These are phyloP conservation scores for Nicotiana knightiana DNA, from an alignment of 257 asterid genomes.

Conservation along the genomic window DNA sequence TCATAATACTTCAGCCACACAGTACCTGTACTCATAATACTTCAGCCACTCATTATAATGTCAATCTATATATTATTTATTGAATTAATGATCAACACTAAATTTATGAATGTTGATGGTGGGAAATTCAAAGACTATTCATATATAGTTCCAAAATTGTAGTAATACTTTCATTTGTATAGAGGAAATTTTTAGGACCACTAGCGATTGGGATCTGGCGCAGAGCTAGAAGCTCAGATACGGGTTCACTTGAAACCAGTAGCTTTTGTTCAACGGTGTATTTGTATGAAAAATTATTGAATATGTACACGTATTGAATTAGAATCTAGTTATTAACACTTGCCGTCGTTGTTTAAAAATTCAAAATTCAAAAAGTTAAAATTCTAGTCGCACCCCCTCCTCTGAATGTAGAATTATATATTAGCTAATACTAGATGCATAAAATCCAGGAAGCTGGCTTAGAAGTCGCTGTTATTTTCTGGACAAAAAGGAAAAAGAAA, in stretches of 20 bases:
- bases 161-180: background rate
- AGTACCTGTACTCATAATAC: background rate
- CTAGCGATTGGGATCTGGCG: background rate
- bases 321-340: too few relatives aligned
- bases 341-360: too few relatives aligned
- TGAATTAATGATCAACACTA: too few relatives aligned
- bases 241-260: too few relatives aligned
- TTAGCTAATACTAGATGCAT: background rate
- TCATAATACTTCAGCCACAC: background rate
- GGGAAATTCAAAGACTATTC: background rate
- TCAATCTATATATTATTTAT: background rate
- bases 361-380: too few relatives aligned
- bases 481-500: background rate
- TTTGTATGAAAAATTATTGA: too few relatives aligned
- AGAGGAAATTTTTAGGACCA: background rate
- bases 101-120: background rate
- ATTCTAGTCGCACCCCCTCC: too few relatives aligned
- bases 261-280: too few relatives aligned
- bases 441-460: background rate
- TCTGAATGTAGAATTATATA: background rate
- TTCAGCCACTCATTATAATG: background rate
- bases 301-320: too few relatives aligned
- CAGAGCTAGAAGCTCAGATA: too few relatives aligned
- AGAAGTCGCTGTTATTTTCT: background rate
- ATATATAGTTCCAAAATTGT: background rate